Percentiles rank a stretch among this genome's conserved stretches.
Evolutionary conservation across 345 rosid genomes (phyloP).

Genomic region (Adansonia digitata): DNA sequence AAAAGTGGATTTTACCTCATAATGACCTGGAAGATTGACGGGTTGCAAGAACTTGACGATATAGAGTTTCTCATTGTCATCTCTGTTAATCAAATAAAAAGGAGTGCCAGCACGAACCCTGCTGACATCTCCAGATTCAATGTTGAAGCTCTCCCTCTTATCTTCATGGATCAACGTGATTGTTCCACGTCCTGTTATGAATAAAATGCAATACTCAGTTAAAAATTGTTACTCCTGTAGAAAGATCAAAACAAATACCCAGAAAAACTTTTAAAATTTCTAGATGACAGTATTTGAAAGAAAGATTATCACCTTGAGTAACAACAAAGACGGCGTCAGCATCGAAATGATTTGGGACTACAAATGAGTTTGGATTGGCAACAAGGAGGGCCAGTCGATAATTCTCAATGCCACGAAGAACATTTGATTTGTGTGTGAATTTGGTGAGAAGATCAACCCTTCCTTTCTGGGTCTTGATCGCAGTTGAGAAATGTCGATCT

Average conservation of each 20-base stretch:
- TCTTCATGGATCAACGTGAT: constrained; percentile 25
- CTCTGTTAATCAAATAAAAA: constrained; percentile 32
- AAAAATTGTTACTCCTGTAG: background rate
- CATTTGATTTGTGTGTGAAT: constrained; percentile 36
- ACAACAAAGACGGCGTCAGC: constrained; percentile 35
- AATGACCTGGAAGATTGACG: constrained; percentile 34
- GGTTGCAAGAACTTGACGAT: constrained; percentile 31
- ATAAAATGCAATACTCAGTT: background rate
- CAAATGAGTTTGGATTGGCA: constrained; percentile 31
- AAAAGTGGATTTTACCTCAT: constrained; percentile 18
- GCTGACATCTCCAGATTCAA: constrained; percentile 35
- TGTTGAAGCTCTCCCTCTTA: constrained; percentile 27
- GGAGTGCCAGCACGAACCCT: constrained; percentile 34
- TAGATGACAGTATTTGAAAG: too few species aligned
- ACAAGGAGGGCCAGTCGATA: constrained; percentile 29
- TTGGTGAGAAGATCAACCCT: constrained; percentile 22
- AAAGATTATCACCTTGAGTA: constrained; percentile 21
- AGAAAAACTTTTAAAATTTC: background rate
- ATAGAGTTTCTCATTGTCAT: constrained; percentile 30
- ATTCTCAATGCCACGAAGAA: constrained; percentile 39
- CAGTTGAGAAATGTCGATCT: constrained; percentile 16
- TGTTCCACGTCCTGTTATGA: constrained; percentile 38
- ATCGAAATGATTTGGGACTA: constrained; percentile 38
- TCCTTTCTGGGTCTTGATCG: constrained; percentile 30
- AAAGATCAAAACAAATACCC: background rate